These are phyloP conservation scores for Osmanthus fragrans DNA, from an alignment of 257 asterid genomes.

Conservation along the genomic window DNA sequence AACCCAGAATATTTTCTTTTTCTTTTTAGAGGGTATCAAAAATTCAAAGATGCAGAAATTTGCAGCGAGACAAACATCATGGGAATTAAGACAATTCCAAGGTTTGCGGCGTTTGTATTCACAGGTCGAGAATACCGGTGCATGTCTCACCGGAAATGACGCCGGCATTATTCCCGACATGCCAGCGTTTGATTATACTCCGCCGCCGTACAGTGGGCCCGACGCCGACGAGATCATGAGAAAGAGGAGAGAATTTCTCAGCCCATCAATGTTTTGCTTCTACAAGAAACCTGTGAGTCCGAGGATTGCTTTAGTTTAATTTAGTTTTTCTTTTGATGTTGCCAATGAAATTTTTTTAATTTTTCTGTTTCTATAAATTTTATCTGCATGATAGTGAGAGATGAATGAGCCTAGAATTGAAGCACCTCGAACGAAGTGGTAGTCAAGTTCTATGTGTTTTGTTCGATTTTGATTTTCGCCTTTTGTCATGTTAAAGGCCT, in stretches of 20 bases:
- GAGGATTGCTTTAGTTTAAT: background rate
- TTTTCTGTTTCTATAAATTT: background rate
- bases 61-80: conserved; percentile 14
- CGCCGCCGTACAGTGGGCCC: conserved; percentile 33
- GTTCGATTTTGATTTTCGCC: too few species aligned
- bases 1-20: background rate
- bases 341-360: too few species aligned
- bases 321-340: background rate
- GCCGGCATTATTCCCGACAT: conserved; percentile 14
- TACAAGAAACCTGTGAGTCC: conserved; percentile 37
- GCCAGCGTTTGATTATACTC: conserved; percentile 34
- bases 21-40: background rate
- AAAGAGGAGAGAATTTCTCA: conserved; percentile 36
- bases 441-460: background rate
- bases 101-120: conserved; percentile 15
- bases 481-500: background rate
- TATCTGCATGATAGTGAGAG: background rate
- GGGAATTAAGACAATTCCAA: conserved; percentile 14
- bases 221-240: conserved; percentile 25
- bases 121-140: conserved; percentile 5
- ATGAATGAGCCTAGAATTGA: background rate
- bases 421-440: background rate
- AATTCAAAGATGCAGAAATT: conserved; percentile 23
- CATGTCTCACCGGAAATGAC: background rate
- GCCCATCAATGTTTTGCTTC: conserved; percentile 39